A percentile compares a stretch with the other conserved stretches of the same genome.
phyloP scores from a whole-genome alignment of 2,329 filamentous ascomycete species.

The Penicillium sp. region DNA sequence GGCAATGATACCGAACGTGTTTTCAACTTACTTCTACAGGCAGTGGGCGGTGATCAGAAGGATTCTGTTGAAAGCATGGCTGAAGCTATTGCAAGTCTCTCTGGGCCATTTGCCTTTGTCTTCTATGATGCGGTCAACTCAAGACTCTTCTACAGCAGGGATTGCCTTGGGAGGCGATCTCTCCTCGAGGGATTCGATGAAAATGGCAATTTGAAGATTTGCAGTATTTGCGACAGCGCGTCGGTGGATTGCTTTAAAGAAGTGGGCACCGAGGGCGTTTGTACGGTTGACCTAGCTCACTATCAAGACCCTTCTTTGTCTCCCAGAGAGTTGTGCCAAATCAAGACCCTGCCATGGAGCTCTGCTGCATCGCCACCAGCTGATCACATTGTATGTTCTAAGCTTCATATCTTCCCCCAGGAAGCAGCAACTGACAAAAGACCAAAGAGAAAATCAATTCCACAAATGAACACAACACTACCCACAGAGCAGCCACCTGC shows the following conservation, averaged over 20 bases:
- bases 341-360: slow-evolving; percentile 31
- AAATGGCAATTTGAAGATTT: slow-evolving; percentile 59
- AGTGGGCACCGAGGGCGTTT: slow-evolving; percentile 80
- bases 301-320: slow-evolving; percentile 7
- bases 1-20: slow-evolving; percentile 78
- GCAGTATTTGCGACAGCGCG: slow-evolving; percentile 64
- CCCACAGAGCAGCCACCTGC: slow-evolving; percentile 31
- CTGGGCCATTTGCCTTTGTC: slow-evolving; percentile 86
- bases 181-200: slow-evolving; percentile 58
- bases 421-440: not conserved
- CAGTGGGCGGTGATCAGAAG: slow-evolving; percentile 28
- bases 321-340: slow-evolving; percentile 18
- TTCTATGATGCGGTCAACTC: slow-evolving; percentile 66
- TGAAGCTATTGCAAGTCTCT: slow-evolving; percentile 58
- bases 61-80: slow-evolving; percentile 30
- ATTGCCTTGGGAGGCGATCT: slow-evolving; percentile 83
- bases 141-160: slow-evolving; percentile 76
- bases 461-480: slow-evolving; percentile 43
- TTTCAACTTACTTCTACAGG: slow-evolving; percentile 57
- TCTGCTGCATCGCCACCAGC: slow-evolving; percentile 13
- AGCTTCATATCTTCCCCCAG: not conserved
- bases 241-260: slow-evolving; percentile 63
- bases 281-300: slow-evolving; percentile 59
- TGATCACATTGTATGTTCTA: slow-evolving; percentile 26
- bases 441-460: slow-evolving; percentile 43